These are phyloP conservation scores for Fraxinus nigra DNA, from an alignment of 305 asterid species.

Conservation along the genomic window DNA sequence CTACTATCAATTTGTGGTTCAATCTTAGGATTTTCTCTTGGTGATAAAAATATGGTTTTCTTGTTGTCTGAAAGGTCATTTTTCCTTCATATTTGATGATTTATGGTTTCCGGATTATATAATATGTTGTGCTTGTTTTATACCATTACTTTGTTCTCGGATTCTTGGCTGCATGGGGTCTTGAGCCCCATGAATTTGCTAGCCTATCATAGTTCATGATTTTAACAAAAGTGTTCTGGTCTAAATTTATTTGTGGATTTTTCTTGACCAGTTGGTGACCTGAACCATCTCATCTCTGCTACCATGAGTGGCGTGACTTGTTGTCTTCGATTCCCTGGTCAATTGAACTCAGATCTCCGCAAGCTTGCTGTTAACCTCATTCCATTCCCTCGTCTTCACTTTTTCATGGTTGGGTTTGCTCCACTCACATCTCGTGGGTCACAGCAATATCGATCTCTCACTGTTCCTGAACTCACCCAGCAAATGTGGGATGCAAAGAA, in stretches of 20 bases:
- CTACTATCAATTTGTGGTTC: not conserved
- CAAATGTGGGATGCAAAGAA: conserved; percentile 54
- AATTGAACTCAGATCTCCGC: conserved; percentile 68
- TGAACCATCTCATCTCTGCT: conserved; percentile 74
- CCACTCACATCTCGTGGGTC: conserved; percentile 54
- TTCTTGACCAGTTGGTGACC: conserved; percentile 60
- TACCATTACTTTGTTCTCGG: not conserved
- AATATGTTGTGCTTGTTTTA: not conserved
- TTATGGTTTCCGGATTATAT: not conserved
- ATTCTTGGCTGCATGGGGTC: not conserved
- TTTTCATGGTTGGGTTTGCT: conserved; percentile 59
- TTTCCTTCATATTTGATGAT: not conserved
- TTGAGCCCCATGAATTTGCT: not conserved
- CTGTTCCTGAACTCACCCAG: conserved; percentile 45
- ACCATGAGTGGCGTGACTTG: conserved; percentile 86
- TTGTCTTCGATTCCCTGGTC: conserved; percentile 78
- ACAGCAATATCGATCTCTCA: conserved; percentile 42
- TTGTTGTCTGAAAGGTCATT: not conserved
- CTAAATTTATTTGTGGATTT: not conserved
- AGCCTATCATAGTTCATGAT: not conserved
- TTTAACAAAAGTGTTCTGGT: not conserved
- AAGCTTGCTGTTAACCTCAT: conserved; percentile 76
- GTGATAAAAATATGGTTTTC: not conserved
- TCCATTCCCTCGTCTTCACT: conserved; percentile 59
- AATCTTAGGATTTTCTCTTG: not conserved